A percentile compares a stretch with the other conserved stretches of the same genome.
These are phyloP conservation scores for Obelidium mucronatum DNA, from an alignment of 192 early-diverging fungal genomes.

Conservation along the genomic window DNA sequence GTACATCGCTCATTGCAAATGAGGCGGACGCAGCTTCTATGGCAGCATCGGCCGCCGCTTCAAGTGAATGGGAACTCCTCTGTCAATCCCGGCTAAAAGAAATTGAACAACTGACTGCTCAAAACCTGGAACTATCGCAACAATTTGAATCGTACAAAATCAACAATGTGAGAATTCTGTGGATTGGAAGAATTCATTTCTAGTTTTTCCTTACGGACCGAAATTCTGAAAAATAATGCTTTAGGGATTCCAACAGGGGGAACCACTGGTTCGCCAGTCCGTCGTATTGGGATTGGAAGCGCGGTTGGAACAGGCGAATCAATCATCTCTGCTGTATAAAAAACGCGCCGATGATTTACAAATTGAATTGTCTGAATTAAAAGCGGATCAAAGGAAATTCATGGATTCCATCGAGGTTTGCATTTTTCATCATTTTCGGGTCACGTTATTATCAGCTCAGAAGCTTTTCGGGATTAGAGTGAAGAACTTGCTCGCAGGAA, in stretches of 20 bases:
- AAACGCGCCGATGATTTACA: conserved; percentile 41
- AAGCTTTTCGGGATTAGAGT: conserved; percentile 30
- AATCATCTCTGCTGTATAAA: conserved; percentile 42
- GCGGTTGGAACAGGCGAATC: conserved; percentile 39
- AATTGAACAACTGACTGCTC: conserved; percentile 37
- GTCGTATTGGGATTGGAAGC: conserved; percentile 42
- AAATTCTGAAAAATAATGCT: not conserved
- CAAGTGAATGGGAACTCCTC: conserved; percentile 10
- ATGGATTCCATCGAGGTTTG: conserved; percentile 50
- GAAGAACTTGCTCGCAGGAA: conserved; percentile 52
- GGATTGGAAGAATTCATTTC: too few species aligned
- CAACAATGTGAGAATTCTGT: conserved; percentile 16
- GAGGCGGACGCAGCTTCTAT: not conserved
- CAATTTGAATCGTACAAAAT: conserved; percentile 40
- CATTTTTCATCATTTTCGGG: not conserved
- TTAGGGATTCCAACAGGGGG: conserved; percentile 28
- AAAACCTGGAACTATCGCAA: conserved; percentile 38
- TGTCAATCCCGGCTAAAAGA: conserved; percentile 43
- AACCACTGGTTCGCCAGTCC: conserved; percentile 28
- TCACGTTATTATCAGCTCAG: not conserved
- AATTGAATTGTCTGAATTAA: conserved; percentile 41
- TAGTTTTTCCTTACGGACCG: not conserved
- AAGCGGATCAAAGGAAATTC: conserved; percentile 47
- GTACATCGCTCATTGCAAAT: not conserved
- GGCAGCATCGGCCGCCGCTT: not conserved